Base-by-base conservation (phyloP, 768 basidiomycete genomes). In the Calocybe indica region DNA sequence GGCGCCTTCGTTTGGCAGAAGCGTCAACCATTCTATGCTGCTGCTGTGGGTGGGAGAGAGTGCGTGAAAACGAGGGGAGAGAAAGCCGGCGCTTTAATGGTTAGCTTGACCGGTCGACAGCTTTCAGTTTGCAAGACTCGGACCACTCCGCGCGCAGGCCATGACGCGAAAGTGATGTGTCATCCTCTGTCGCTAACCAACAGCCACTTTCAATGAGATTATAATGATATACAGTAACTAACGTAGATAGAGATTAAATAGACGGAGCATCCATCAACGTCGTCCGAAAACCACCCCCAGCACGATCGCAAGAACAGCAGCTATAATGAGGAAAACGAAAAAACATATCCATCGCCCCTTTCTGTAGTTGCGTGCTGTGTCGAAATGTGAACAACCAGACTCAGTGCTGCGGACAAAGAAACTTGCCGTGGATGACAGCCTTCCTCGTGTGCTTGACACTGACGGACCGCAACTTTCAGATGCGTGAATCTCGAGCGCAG, bases 261-360 rank as follows among this genome's bases (percentile, higher is more conserved):
- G 22, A 22, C 2, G 22, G 22, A 22, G 22, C 22, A 46, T 14
- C 9, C 28, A 38, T 49, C 45, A 49, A 7, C 61, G 52, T 36
- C 52, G 57, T 10, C 62, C 64, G 43, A 73, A 64, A 6, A 64
- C 67, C 15, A 84, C 65, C 15, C 15, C 83, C 41, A 86, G 70
- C 37, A 79, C 77, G 45, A 83, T 63, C 0, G 71, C 88, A 40
- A 88, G 63, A 52, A 86, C 72, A 45, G 69, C 70, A 45, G 77
- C 52, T 51, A 85, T 64, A 47, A 81, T 50, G 28, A 91, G 51
- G 45, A 74, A 62, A 43, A 88, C 70, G 56, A 75, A 67, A 64
- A 92, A 91, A 65, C 88, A 93, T 67, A 87, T 87, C 87, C 87
- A 90, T 51, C 90, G 82, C 67, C 84, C 90, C 59, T 79, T 82